A percentile compares a stretch with the other conserved stretches of the same genome.
Evolutionary conservation across 106 monocot genomes (phyloP).

Genomic region (Cymbidium sinense): DNA sequence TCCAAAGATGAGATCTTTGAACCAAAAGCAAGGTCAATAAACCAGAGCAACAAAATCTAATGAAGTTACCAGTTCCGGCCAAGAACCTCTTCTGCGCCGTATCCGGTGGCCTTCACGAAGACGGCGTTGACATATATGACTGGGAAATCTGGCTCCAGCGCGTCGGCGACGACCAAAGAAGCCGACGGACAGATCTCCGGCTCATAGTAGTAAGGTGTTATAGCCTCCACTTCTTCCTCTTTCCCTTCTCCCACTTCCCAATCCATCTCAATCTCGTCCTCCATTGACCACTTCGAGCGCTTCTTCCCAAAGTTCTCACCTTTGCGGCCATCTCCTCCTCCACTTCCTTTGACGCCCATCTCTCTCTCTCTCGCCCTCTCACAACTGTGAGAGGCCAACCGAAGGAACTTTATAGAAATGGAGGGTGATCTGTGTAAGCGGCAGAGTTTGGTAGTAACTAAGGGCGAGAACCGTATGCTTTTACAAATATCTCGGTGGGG

Average conservation of each 20-base stretch:
- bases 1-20: no score
- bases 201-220: neutral
- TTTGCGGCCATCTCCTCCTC: neutral
- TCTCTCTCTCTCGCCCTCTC: neutral
- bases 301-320: neutral
- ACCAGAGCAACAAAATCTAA: no score
- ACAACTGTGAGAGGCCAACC: neutral
- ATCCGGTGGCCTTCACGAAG: slow-evolving; percentile 77
- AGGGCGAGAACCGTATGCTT: neutral
- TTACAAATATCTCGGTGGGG: neutral
- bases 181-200: slow-evolving; percentile 25
- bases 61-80: slow-evolving; percentile 72
- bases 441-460: no score
- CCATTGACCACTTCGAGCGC: neutral
- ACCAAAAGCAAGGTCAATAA: no score
- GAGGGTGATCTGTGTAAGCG: neutral
- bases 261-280: neutral
- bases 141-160: slow-evolving; percentile 73
- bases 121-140: slow-evolving; percentile 88
- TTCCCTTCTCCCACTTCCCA: slow-evolving; percentile 18
- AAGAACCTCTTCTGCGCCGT: slow-evolving; percentile 86
- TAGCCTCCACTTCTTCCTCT: slow-evolving; percentile 21
- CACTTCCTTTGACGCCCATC: slow-evolving; percentile 1
- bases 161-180: slow-evolving; percentile 82
- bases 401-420: neutral